Conservation (phyloP, 306 rosid genomes). For the Cicer cuneatum region DNA sequence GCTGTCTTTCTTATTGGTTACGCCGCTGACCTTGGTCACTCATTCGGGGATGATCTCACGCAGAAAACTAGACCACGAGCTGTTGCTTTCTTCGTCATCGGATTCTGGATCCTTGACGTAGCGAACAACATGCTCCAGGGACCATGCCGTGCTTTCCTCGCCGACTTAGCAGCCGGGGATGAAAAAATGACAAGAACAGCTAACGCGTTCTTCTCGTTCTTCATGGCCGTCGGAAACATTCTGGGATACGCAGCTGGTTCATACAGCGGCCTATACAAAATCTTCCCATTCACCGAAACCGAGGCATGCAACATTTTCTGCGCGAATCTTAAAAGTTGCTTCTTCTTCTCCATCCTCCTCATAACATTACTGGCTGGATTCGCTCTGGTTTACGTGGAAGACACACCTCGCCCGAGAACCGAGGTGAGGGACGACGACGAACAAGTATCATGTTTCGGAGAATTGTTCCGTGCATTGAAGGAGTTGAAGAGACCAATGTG, state of each 20-base stretch:
- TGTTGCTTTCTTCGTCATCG: neutral
- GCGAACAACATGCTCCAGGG: conserved; percentile 82
- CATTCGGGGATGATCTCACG: neutral
- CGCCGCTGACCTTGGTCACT: neutral
- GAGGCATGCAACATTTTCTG: conserved; percentile 70
- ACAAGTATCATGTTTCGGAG: conserved; percentile 32
- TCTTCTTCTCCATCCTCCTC: conserved; percentile 61
- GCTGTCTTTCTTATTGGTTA: neutral
- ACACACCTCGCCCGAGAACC: neutral
- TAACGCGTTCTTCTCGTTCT: neutral
- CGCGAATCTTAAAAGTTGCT: conserved; percentile 76
- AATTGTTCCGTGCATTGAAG: conserved; percentile 49
- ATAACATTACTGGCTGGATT: neutral
- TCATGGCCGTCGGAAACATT: conserved; percentile 11
- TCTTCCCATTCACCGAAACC: conserved; percentile 60
- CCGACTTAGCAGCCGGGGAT: conserved; percentile 62
- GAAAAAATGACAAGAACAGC: conserved; percentile 50
- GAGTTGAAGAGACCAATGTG: conserved; percentile 65
- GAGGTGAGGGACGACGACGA: neutral
- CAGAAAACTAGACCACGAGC: neutral
- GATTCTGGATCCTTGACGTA: conserved; percentile 53
- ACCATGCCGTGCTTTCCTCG: conserved; percentile 68
- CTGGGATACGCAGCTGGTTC: conserved; percentile 58
- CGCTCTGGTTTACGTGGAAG: conserved; percentile 53
- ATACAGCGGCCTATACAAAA: conserved; percentile 36